Conservation (phyloP, 2,329 filamentous ascomycete species). For the Thielaviopsis euricoi region DNA sequence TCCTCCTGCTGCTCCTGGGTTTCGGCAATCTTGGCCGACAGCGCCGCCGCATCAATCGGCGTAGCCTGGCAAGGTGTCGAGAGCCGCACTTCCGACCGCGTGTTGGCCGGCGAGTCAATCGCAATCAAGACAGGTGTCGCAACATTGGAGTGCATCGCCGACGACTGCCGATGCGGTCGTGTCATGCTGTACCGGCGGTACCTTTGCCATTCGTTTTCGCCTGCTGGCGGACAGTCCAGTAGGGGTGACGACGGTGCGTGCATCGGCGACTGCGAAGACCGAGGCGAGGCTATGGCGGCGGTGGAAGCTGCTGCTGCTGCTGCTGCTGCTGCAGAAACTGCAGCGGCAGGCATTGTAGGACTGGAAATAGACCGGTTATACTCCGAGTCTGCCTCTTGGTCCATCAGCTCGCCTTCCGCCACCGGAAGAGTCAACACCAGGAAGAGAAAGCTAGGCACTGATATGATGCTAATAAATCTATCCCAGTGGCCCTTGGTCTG, state of each 20-base stretch:
- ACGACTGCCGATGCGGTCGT: constrained; percentile 14
- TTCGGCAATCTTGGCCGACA: constrained; percentile 6
- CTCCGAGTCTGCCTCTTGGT: constrained; percentile 15
- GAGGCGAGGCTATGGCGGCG: constrained; percentile 15
- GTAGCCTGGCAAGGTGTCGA: not conserved
- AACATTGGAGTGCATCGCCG: constrained; percentile 16
- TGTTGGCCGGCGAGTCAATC: constrained; percentile 14
- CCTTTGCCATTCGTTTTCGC: constrained; percentile 35
- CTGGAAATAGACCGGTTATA: constrained; percentile 1
- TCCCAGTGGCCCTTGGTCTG: constrained; percentile 69
- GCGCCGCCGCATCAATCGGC: constrained; percentile 1
- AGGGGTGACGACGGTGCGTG: constrained; percentile 22
- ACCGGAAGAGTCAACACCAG: constrained; percentile 84
- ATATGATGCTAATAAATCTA: constrained; percentile 62
- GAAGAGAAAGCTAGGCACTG: constrained; percentile 79
- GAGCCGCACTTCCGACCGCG: constrained; percentile 6
- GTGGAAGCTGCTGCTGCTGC: too few species aligned
- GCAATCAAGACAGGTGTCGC: constrained; percentile 19
- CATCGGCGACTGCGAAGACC: constrained; percentile 18
- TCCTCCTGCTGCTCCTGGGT: not conserved
- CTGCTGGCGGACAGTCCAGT: not conserved
- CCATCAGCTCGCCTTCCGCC: constrained; percentile 53
- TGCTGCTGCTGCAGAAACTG: not conserved
- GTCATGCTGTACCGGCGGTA: constrained; percentile 33
- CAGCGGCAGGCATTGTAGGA: not conserved